Base-by-base conservation (phyloP, 441 rosid genomes). In the Brassica balearica region DNA sequence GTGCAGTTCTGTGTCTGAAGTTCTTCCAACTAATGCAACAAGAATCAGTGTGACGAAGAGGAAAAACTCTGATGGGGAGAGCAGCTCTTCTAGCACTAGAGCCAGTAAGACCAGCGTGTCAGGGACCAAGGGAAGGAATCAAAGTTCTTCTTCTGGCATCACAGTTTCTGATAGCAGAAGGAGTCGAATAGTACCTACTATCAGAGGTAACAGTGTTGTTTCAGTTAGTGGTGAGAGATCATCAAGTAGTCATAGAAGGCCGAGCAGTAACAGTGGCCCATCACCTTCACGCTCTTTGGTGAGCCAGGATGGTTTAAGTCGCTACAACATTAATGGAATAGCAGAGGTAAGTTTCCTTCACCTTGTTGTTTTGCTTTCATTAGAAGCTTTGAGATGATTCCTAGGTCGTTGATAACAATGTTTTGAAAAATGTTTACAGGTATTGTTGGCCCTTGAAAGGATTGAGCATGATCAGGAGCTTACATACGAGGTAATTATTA, bases 391-490 rank as follows among this genome's bases (percentile, higher is more conserved):
- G 73, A 29, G 15, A 80, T 75, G 62, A 3, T 63, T 74, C 53
- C 1, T 22, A 36, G 59, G 62, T 36, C 11, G 27, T 19, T 64
- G 55, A 43, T 65, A 59, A 58, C 69, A 60, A 66, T 17, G 11
- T 34, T 32, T 43, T 75, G 51, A 34, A 66, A 71, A 66, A 34
- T 36, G 14, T 58, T 51, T 75, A 7, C 9, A 96, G 99, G 89
- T 88, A 72, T 81, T 94, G 67, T 80, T 88, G 81, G 92, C 97
- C 51, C 93, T 96, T 36, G 96, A 92, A 87, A 92, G 97, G 81
- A 88, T 91, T 84, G 98, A 91, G 76, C 93, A 83, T 76, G 97
- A 92, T 82, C 97, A 88, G 67, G 98, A 87, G 68, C 77, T 89
- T 25, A 77, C 91, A 23, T 90, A 88, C 74, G 99, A 94, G 94